Base-by-base conservation (phyloP, 805 yeast genomes). In the Starmerella potacharoeniae region DNA sequence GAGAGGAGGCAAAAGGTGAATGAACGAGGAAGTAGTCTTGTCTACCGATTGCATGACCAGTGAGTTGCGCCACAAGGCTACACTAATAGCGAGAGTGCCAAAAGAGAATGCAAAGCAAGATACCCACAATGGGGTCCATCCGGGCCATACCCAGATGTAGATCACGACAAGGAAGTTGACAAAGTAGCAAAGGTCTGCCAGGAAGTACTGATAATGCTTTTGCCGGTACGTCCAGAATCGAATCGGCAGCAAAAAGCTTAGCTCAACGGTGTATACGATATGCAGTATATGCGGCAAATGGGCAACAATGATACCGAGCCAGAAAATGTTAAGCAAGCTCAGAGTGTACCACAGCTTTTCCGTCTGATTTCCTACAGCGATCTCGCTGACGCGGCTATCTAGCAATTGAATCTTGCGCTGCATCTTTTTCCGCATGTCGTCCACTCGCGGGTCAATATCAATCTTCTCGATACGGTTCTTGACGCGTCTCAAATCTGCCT, bases 31-130 rank as follows among this genome's bases (percentile, higher is more conserved):
- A 1, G 97, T 93, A 14, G 90, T 87, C 68, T 91, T 91, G 61
- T 91, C 98, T 57, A 91, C 78, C 11, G 91, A 83, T 66, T 91
- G 98, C 49, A 91, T 74, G 8, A 91, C 97, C 54, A 91, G 74
- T 6, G 96, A 89, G 68, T 91, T 91, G 62, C 95, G 76, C 98
- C 97, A 91, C 0, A 96, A 86, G 45, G 91, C 82, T 28, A 91
- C 96, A 0, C 97, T 97, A 77, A 87, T 90, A 6, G 95, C 79
- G 54, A 91, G 71, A 0, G 97, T 87, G 1, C 97, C 98, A 71
- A 84, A 82, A 0, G 93, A 77, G 57, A 91, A 80, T 9, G 96
- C 84, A 69, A 86, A 90, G 60, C 95, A 88, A 2, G 91, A 78
- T 14, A 86, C 80, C 70, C 84, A 91, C 29, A 91, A 73, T 61